Base-by-base conservation (phyloP, 345 rosid species). In the Raphanus sativus region DNA sequence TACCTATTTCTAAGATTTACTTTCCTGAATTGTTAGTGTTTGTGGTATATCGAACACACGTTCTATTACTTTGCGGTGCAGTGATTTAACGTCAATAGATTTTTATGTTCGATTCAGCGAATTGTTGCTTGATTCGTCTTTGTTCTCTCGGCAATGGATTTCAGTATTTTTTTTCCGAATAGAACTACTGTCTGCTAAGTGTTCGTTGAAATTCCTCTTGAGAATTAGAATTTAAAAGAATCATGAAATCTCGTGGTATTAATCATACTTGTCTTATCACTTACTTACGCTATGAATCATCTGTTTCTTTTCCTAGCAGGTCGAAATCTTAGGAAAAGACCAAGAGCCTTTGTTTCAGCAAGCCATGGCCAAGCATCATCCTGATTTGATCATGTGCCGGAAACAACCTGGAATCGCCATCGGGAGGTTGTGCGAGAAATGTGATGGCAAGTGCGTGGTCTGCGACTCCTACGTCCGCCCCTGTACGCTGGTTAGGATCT, bases 381-480 rank as follows among this genome's bases (percentile, higher is more conserved):
- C 94, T 32, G 94, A 89, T 83, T 65, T 89, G 82, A 87, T 87
- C 56, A 87, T 89, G 94, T 89, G 90, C 80, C 59, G 89, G 76
- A 89, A 89, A 84, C 91, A 87, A 80, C 91, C 93, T 1, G 93
- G 91, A 6, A 89, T 88, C 72, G 94, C 91, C 40, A 89, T 87
- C 16, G 94, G 94, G 50, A 42, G 90, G 5, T 74, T 89, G 6
- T 87, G 91, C 62, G 92, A 86, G 81, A 88, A 88, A 68, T 84
- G 86, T 9, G 92, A 88, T 24, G 92, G 92, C 11, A 88, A 89
- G 73, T 89, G 91, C 64, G 88, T 89, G 33, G 83, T 89, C 9
- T 89, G 94, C 11, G 91, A 89, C 69, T 89, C 89, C 28, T 86
- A 87, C 17, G 89, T 86, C 63, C 89, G 87, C 24, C 91, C 94